phyloP scores from a whole-genome alignment of 306 rosid genomes.

The Inga leiocalycina region DNA sequence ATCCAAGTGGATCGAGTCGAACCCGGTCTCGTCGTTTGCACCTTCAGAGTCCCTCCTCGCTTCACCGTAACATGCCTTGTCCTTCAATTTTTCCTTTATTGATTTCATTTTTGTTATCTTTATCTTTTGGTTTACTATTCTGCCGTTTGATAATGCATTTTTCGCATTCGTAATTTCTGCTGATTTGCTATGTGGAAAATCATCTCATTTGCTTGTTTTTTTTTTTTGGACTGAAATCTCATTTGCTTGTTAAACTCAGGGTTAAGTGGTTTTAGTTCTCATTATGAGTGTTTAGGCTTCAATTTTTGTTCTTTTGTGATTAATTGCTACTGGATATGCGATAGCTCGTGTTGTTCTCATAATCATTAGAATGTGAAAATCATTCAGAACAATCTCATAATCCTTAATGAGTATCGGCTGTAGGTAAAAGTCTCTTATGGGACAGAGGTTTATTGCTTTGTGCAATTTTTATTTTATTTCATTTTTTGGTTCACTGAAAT shows the following conservation, averaged over 20 bases:
- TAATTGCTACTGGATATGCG: not conserved
- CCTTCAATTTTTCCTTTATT: not conserved
- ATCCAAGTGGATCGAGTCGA: conserved; percentile 76
- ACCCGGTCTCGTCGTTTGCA: conserved; percentile 65
- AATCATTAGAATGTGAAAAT: not conserved
- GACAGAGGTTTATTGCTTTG: not conserved
- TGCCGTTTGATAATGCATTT: not conserved
- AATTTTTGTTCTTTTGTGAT: not conserved
- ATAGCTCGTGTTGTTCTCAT: not conserved
- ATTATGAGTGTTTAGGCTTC: not conserved
- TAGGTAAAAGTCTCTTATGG: not conserved
- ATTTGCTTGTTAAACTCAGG: not conserved
- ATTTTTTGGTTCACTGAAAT: not conserved
- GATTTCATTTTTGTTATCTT: not conserved
- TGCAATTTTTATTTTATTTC: too few species aligned
- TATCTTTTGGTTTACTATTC: too few species aligned
- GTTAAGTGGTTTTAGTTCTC: not conserved
- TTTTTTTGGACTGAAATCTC: too few species aligned
- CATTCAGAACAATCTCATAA: not conserved
- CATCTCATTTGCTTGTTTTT: too few species aligned
- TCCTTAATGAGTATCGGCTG: not conserved
- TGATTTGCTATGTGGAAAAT: not conserved
- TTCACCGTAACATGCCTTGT: conserved; percentile 46
- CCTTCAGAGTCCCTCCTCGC: conserved; percentile 76
- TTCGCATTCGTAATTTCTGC: not conserved